These are phyloP conservation scores for Borealophlyctis nickersoniae DNA, from an alignment of 192 early-diverging fungal genomes.

Conservation along the genomic window DNA sequence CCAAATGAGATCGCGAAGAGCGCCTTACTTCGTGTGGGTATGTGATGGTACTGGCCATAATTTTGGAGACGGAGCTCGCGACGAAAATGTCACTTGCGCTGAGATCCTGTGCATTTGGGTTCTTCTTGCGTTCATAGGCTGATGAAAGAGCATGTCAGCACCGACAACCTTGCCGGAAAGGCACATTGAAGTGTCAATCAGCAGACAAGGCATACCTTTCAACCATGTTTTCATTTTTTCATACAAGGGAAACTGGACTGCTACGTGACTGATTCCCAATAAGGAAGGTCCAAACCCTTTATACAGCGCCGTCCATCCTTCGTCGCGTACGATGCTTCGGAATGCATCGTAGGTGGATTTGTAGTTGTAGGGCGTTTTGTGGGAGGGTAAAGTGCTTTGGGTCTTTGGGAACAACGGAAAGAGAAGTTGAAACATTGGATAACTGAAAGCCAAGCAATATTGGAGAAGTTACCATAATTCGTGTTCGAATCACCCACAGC, in stretches of 20 bases:
- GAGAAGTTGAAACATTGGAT: not conserved
- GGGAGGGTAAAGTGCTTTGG: slow-evolving; percentile 48
- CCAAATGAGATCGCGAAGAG: too few species aligned
- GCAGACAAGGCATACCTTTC: slow-evolving; percentile 12
- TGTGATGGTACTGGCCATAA: slow-evolving; percentile 81
- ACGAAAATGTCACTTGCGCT: slow-evolving; percentile 62
- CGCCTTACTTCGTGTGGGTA: slow-evolving; percentile 90
- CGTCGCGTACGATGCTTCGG: slow-evolving; percentile 64
- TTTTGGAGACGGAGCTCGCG: slow-evolving; percentile 82
- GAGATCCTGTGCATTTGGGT: slow-evolving; percentile 20
- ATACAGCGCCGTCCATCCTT: slow-evolving; percentile 84
- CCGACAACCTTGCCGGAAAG: not conserved
- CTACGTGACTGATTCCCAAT: slow-evolving; percentile 89
- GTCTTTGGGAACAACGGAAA: slow-evolving; percentile 44
- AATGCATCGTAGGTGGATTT: slow-evolving; percentile 79
- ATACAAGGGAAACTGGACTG: slow-evolving; percentile 94
- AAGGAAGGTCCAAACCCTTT: slow-evolving; percentile 89
- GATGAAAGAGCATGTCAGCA: not conserved
- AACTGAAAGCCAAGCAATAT: not conserved
- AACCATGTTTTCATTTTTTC: slow-evolving; percentile 72
- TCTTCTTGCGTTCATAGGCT: slow-evolving; percentile 1
- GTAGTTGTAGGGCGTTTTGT: slow-evolving; percentile 74
- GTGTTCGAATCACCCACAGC: slow-evolving; percentile 88
- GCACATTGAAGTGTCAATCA: not conserved
- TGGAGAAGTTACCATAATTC: slow-evolving; percentile 66